A percentile compares a stretch with the other conserved stretches of the same genome.
These are phyloP conservation scores for Colletotrichum tofieldiae DNA, from an alignment of 2,329 filamentous ascomycete genomes.

Conservation along the genomic window DNA sequence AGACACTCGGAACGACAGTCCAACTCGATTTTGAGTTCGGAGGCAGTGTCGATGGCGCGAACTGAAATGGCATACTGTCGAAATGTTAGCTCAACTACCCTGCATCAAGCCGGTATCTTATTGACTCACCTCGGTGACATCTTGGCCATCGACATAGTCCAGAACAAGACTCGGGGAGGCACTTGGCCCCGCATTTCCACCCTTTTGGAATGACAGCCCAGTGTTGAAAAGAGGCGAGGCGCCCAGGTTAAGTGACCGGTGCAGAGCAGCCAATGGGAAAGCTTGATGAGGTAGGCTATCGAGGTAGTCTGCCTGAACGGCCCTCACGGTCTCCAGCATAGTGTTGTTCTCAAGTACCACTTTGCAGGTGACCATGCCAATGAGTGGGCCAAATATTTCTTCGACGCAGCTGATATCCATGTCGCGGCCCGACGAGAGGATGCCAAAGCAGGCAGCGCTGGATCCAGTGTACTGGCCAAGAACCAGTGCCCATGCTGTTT, in stretches of 20 bases:
- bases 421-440: slow-evolving; percentile 9
- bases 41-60: background rate
- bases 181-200: background rate
- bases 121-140: background rate
- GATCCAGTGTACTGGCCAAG: slow-evolving; percentile 8
- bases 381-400: slow-evolving; percentile 1
- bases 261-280: slow-evolving; percentile 5
- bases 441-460: background rate
- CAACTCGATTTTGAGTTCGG: background rate
- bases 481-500: slow-evolving; percentile 11
- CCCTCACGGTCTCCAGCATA: slow-evolving; percentile 9
- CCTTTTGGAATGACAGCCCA: slow-evolving; percentile 18
- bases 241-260: background rate
- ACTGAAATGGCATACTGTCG: background rate
- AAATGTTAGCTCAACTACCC: background rate
- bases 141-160: background rate
- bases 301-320: slow-evolving; percentile 13
- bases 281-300: slow-evolving; percentile 6
- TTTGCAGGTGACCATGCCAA: background rate
- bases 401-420: background rate
- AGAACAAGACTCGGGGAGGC: background rate
- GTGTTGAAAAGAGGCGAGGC: slow-evolving; percentile 27
- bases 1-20: background rate
- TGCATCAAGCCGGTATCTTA: background rate
- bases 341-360: background rate